Percentiles rank a stretch among this genome's conserved stretches.
Evolutionary conservation across 331 rosid genomes (phyloP).

Genomic region (Malus hybrid): DNA sequence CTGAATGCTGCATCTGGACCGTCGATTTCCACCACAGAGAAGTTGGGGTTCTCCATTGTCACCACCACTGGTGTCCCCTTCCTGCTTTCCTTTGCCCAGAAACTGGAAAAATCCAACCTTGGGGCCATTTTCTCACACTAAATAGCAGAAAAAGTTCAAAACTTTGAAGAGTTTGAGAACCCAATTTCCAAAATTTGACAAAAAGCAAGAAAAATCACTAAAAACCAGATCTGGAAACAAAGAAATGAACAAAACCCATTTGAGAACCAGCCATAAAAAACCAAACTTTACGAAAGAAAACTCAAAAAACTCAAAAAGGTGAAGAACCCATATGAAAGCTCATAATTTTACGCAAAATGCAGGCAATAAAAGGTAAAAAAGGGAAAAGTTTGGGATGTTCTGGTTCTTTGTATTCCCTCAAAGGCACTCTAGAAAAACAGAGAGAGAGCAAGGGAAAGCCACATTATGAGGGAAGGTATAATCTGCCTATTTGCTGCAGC

Average conservation of each 20-base stretch:
- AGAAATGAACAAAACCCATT: conserved; percentile 25
- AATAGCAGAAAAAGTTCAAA: conserved; percentile 1
- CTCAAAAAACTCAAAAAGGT: neutral
- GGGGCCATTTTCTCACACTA: conserved; percentile 47
- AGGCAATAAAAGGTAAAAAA: conserved; percentile 1
- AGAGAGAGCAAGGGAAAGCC: conserved; percentile 51
- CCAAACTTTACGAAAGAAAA: neutral
- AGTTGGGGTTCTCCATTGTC: conserved; percentile 79
- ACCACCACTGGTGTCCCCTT: conserved; percentile 85
- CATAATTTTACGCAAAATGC: conserved; percentile 18
- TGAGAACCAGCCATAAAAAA: conserved; percentile 11
- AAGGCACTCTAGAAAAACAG: conserved; percentile 23
- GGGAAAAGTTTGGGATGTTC: conserved; percentile 6
- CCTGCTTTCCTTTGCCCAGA: conserved; percentile 52
- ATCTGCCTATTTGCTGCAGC: conserved; percentile 35
- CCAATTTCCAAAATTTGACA: neutral
- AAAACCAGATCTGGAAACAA: conserved; percentile 48
- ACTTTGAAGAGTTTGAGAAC: conserved; percentile 2
- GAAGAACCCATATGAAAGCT: conserved; percentile 31
- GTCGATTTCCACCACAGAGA: conserved; percentile 80
- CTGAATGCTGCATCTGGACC: conserved; percentile 80
- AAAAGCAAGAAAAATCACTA: neutral
- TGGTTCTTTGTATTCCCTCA: conserved; percentile 23
- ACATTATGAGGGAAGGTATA: conserved; percentile 80
- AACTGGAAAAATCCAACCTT: conserved; percentile 56